phyloP scores from a whole-genome alignment of 2,329 filamentous ascomycete species.

The Paradendryphiella salina region DNA sequence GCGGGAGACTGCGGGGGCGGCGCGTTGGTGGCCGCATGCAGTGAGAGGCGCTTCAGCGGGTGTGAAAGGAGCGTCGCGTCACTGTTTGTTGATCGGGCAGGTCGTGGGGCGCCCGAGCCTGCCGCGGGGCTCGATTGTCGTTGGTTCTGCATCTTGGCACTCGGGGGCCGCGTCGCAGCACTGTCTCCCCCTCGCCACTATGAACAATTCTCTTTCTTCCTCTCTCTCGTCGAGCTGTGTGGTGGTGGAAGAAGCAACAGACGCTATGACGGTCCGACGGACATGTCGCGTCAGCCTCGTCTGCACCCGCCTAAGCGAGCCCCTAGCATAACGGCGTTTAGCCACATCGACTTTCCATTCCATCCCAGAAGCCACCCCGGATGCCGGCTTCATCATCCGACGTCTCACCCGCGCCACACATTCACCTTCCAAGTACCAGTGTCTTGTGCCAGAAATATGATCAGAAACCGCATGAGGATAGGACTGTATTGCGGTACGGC shows the following conservation, averaged over 20 bases:
- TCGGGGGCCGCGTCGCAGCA: conserved; percentile 30
- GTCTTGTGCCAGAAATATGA: too few relatives aligned
- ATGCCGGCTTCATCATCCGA: too few relatives aligned
- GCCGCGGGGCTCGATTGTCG: conserved; percentile 15
- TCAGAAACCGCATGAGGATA: too few relatives aligned
- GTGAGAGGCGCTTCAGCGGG: conserved; percentile 45
- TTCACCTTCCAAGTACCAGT: too few relatives aligned
- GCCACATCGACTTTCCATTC: too few relatives aligned
- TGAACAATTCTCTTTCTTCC: conserved; percentile 1
- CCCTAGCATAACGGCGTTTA: conserved; percentile 18
- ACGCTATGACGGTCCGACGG: conserved; percentile 20
- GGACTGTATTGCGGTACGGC: too few relatives aligned
- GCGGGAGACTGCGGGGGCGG: conserved; percentile 39
- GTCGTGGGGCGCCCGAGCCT: conserved; percentile 15
- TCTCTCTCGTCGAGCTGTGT: conserved; percentile 2
- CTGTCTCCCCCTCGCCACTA: conserved; percentile 19
- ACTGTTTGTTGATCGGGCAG: conserved; percentile 41
- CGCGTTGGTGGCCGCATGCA: conserved; percentile 40
- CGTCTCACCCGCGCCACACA: too few relatives aligned
- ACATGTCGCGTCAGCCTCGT: conserved; percentile 6
- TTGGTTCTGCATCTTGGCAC: conserved; percentile 35
- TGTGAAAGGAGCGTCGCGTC: conserved; percentile 40
- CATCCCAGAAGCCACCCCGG: too few relatives aligned
- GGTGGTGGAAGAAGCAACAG: conserved; percentile 18
- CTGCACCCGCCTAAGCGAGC: conserved; percentile 18